A percentile compares a stretch with the other conserved stretches of the same genome.
Evolutionary conservation across 306 rosid genomes (phyloP).

Genomic region (Betula pendula): DNA sequence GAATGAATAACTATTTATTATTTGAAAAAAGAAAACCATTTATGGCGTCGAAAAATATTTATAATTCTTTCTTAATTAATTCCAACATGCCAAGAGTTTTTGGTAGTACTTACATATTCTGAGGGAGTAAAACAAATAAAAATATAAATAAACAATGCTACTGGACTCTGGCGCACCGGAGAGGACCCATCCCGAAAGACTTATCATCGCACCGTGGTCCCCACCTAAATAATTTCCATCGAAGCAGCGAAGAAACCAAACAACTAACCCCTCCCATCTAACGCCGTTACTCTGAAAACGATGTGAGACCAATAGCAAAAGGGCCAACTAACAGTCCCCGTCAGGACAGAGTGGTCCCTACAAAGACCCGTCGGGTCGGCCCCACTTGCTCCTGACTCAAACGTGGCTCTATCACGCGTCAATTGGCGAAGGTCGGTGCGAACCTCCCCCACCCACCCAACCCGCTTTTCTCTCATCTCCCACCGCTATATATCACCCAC

Average conservation of each 20-base stretch:
- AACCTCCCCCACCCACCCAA: constrained; percentile 24
- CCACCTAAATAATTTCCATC: background rate
- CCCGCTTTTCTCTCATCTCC: constrained; percentile 8
- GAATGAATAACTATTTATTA: background rate
- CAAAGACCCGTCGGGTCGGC: constrained; percentile 24
- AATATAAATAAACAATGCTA: no score
- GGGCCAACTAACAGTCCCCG: constrained; percentile 1
- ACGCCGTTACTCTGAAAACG: constrained; percentile 23
- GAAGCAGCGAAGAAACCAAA: background rate
- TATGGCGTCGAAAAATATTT: background rate
- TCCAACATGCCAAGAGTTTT: background rate
- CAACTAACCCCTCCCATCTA: constrained; percentile 17
- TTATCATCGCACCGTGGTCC: background rate
- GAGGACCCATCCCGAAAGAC: background rate
- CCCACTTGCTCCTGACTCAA: constrained; percentile 25
- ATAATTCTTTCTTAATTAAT: background rate
- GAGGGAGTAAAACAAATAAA: no score
- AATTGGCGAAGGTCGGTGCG: constrained; percentile 34
- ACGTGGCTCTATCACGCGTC: constrained; percentile 41
- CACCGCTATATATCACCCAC: constrained; percentile 36
- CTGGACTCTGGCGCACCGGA: background rate
- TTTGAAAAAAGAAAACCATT: no score
- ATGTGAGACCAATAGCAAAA: background rate
- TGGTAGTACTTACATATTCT: background rate
- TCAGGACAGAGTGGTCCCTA: constrained; percentile 19